These are phyloP conservation scores for Psilocybe azurescens DNA, from an alignment of 768 basidiomycete species.

Conservation along the genomic window DNA sequence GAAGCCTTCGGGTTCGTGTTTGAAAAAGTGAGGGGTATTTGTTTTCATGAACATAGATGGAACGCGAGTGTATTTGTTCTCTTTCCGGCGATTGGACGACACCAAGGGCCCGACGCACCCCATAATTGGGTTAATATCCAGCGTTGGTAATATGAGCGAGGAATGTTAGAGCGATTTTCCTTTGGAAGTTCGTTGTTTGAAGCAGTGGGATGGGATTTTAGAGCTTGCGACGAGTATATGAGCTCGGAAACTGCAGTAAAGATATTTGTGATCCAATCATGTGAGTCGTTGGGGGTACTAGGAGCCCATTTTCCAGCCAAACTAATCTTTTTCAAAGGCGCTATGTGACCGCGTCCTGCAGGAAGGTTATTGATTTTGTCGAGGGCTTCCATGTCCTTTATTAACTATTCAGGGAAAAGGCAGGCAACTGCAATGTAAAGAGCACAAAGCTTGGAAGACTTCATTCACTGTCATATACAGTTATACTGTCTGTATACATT, in stretches of 20 bases:
- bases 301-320: conserved; percentile 79
- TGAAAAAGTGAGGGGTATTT: conserved; percentile 58
- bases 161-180: conserved; percentile 38
- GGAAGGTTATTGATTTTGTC: conserved; percentile 39
- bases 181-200: conserved; percentile 32
- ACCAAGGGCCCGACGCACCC: conserved; percentile 51
- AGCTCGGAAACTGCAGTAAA: conserved; percentile 64
- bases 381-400: conserved; percentile 51
- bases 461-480: too few species aligned
- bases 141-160: conserved; percentile 63
- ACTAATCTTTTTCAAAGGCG: conserved; percentile 48
- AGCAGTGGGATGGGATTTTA: conserved; percentile 35
- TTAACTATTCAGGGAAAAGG: conserved; percentile 59
- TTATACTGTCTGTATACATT: too few species aligned
- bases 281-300: conserved; percentile 51
- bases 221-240: conserved; percentile 44
- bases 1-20: conserved; percentile 66
- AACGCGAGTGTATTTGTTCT: conserved; percentile 64
- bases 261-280: conserved; percentile 70
- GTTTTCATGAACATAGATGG: conserved; percentile 65
- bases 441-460: conserved; percentile 53
- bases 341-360: conserved; percentile 30
- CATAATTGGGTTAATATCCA: conserved; percentile 67
- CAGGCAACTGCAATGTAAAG: conserved; percentile 68
- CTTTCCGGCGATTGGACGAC: conserved; percentile 60